Evolutionary conservation across 345 rosid species (phyloP), one percentile per base, ranked within the genome.

Genomic region (Brassica rapa): DNA sequence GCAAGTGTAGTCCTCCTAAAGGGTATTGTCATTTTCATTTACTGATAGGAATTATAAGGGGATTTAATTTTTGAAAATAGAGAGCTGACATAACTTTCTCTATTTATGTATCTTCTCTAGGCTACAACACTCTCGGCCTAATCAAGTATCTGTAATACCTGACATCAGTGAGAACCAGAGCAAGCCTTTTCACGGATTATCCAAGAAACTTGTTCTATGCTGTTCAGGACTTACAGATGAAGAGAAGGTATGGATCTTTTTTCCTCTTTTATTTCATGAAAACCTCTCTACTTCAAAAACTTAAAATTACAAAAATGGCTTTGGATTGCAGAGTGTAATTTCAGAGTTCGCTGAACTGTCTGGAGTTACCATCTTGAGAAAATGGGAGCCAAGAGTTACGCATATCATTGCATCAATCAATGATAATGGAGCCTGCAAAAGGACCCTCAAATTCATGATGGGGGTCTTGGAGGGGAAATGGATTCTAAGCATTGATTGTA

Each of bases 391-490:
- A 32, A 76, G 75, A 23, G 91, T 88, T 79, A 93, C 99, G 39
- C 97, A 93, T 73, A 81, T 95, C 60, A 87, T 95, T 82, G 94
- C 94, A 63, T 93, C 99, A 64, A 81, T 83, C 9, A 84, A 95
- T 59, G 90, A 90, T 75, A 93, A 86, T 62, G 90, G 97, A 80
- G 97, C 94, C 5, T 89, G 97, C 88, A 89, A 79, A 86, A 90
- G 99, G 79, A 95, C 98, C 37, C 84, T 91, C 56, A 95, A 95
- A 73, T 65, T 88, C 55, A 79, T 94, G 80, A 91, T 85, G 92
- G 99, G 88, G 30, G 87, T 93, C 82, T 84, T 93, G 83, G 93
- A 88, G 88, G 98, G 99, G 68, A 95, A 89, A 82, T 95, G 99
- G 97, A 86, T 93, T 76, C 82, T 95, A 74, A 88, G 66, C 70